Base-by-base conservation (phyloP, 192 early-diverging fungal genomes). In the Dissophora globulifera region DNA sequence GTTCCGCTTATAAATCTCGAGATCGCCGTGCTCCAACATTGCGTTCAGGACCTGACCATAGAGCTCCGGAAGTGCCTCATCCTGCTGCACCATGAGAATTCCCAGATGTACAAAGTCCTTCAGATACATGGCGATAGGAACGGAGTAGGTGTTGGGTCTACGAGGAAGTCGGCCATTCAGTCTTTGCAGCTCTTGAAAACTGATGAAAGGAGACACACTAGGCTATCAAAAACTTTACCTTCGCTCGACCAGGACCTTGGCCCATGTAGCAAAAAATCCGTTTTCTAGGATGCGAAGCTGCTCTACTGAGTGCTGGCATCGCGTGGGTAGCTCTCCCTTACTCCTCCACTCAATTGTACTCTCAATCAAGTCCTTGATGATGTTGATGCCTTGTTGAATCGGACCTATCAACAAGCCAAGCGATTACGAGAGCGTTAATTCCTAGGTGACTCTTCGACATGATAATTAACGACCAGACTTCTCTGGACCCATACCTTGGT, bases 1-100 rank as follows among this genome's bases (percentile, higher is more conserved):
- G 30, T 74, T 74, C 12, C 72, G 50, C 41, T 51, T 53, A 40
- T 61, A 67, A 8, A 67, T 62, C 30, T 76, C 72, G 11, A 76
- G 31, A 17, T 76, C 62, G 8, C 64, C 58, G 6, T 65, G 49
- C 22, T 76, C 72, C 41, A 76, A 62, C 58, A 76, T 62, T 4
- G 54, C 50, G 2, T 29, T 32, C 58, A 76, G 22, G 2, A 58
- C 46, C 25, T 67, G 52, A 1, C 58, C 56, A 29, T 67, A 67
- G 13, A 49, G 23, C 17, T 76, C 72, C 10, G 72, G 58, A 16
- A 75, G 43, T 0, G 29, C 46, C 17, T 41, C 50, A 15, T 76
- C 72, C 27, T 59, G 49, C 33, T 62, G 25, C 15, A 76, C 33
- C 6, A 76, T 66, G 10, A 67, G 13, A 26, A 50, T 55, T 3